These are phyloP conservation scores for Monosporascus cannonballus DNA, from an alignment of 2,329 filamentous ascomycete genomes.

Conservation along the genomic window DNA sequence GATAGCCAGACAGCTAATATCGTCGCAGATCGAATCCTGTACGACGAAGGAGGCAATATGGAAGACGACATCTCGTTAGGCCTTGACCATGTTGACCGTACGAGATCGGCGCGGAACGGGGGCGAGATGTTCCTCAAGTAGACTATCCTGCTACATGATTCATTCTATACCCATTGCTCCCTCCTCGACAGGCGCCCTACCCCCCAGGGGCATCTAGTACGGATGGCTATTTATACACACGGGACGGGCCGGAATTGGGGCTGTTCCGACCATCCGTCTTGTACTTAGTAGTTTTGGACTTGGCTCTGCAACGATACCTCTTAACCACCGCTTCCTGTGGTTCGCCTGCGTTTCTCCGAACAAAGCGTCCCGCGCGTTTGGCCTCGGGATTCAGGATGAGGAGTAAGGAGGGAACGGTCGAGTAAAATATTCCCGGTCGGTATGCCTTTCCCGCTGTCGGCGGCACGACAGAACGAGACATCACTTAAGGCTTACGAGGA, in stretches of 20 bases:
- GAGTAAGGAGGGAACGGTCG: not conserved
- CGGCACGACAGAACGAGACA: not conserved
- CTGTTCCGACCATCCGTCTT: not conserved
- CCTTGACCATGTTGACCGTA: constrained; percentile 59
- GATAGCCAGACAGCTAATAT: constrained; percentile 14
- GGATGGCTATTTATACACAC: not conserved
- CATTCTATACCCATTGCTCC: not conserved
- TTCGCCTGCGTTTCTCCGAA: not conserved
- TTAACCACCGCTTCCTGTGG: not conserved
- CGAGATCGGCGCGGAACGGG: constrained; percentile 52
- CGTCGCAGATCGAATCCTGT: constrained; percentile 51
- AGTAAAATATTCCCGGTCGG: not conserved
- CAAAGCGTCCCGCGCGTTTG: not conserved
- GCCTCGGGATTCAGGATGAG: not conserved
- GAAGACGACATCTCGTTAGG: constrained; percentile 57
- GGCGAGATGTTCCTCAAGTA: constrained; percentile 55
- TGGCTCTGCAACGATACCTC: not conserved
- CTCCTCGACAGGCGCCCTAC: not conserved
- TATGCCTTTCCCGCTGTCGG: no score
- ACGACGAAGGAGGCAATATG: constrained; percentile 38
- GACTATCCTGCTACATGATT: not conserved
- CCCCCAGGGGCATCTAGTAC: not conserved
- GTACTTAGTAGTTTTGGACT: not conserved
- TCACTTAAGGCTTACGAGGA: not conserved
- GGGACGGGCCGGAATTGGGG: not conserved